Base-by-base conservation (phyloP, 2,329 filamentous ascomycete genomes). In the Cercospora sp. region DNA sequence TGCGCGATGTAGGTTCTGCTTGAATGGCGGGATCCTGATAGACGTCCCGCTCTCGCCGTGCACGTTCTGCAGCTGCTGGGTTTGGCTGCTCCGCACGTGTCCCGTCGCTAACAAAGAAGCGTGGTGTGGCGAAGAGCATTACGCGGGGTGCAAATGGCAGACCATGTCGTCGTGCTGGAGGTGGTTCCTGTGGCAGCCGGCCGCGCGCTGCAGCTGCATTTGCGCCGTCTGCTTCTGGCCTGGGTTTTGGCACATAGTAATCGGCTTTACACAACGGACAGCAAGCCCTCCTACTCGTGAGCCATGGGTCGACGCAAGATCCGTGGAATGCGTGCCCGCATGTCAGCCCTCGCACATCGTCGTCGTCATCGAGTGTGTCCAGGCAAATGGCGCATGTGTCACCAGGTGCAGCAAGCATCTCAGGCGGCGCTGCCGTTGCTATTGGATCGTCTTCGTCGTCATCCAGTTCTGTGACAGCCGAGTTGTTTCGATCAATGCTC, bases 291-390 rank as follows among this genome's bases (percentile, higher is more conserved):
- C 95, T 89, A 77, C 91, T 94, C 9, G 95, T 99, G 71, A 99
- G 83, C 95, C 95, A 99, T 10, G 95, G 95, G 75, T 99, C 95
- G 60, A 99, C 88, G 78, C 95, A 99, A 45, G 91, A 92, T 61
- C 93, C 94, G 79, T 99, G 95, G 87, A 98, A 99, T 64, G 94
- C 94, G 80, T 99, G 95, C n/a, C 95, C 95, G 76, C 95, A 99
- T 3, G 92, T 93, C 69, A 99, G 83, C 2, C 95, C 95, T 73
- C 95, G 92, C 60, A 99, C 90, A 77, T 99, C 94, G 74, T 98
- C 95, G 71, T 97, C 92, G 71, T 98, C 93, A 79, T 99, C 95
- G 18, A 99, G 87, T 0, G 88, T 90, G 77, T 99, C 95, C 72
- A 99, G 90, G 79, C 95, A 99, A 75, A 99, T 98, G 61, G 95